A percentile compares a stretch with the other conserved stretches of the same genome.
Conservation (phyloP, 1,284 basidiomycete species). For the Meira miltonrushii region DNA sequence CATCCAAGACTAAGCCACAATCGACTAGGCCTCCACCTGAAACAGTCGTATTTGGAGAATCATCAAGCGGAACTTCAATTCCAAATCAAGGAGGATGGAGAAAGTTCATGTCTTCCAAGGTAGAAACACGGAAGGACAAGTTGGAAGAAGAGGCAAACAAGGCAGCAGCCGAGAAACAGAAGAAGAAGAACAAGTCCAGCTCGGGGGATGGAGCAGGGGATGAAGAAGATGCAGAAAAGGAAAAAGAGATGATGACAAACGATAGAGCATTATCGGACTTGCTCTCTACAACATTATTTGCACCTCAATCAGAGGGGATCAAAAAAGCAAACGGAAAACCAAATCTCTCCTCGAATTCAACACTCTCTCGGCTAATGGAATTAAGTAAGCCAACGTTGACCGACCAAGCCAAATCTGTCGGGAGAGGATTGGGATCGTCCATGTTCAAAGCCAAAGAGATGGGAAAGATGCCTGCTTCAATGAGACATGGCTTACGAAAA, state of each 20-base stretch:
- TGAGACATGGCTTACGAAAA: slow-evolving; percentile 35
- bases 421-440: slow-evolving; percentile 41
- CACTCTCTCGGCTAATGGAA: slow-evolving; percentile 18
- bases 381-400: slow-evolving; percentile 13
- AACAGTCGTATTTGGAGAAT: slow-evolving; percentile 9
- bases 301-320: slow-evolving; percentile 26
- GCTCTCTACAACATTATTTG: slow-evolving; percentile 48
- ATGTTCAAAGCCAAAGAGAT: slow-evolving; percentile 36
- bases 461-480: slow-evolving; percentile 37
- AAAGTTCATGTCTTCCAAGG: slow-evolving; percentile 12
- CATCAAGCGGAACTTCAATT: background rate
- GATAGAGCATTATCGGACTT: slow-evolving; percentile 43
- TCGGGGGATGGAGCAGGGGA: slow-evolving; percentile 6
- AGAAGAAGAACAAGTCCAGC: background rate
- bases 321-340: slow-evolving; percentile 6
- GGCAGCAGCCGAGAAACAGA: slow-evolving; percentile 1
- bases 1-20: background rate
- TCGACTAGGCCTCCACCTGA: background rate
- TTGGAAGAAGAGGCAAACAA: background rate
- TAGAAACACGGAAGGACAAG: slow-evolving; percentile 3
- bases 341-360: slow-evolving; percentile 21
- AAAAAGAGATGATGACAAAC: slow-evolving; percentile 44
- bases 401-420: slow-evolving; percentile 28
- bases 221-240: slow-evolving; percentile 24
- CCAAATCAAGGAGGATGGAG: background rate